These are phyloP conservation scores for Echites panduratus DNA, from an alignment of 257 asterid genomes.

Conservation along the genomic window DNA sequence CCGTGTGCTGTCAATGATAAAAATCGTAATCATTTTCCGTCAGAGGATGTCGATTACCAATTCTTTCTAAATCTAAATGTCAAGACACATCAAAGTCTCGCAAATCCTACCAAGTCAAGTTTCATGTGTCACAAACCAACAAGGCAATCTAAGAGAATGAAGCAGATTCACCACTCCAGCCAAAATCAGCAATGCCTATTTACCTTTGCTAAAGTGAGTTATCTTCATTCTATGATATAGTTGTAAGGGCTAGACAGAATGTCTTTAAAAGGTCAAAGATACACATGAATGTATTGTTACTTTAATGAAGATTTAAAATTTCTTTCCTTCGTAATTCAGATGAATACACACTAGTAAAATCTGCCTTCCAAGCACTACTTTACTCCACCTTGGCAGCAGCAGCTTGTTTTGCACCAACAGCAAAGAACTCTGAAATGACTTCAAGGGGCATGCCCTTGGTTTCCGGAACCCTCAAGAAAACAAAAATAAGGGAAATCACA, in stretches of 20 bases:
- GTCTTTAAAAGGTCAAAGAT: not conserved
- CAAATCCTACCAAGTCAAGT: not conserved
- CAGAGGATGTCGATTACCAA: too few species aligned
- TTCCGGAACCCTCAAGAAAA: slow-evolving; percentile 72
- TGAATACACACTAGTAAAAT: not conserved
- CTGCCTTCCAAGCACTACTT: slow-evolving; percentile 2
- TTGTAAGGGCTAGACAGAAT: not conserved
- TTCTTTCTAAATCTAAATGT: not conserved
- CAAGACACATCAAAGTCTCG: not conserved
- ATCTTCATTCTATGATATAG: not conserved
- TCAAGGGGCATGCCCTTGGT: slow-evolving; percentile 91
- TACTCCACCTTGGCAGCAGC: slow-evolving; percentile 34
- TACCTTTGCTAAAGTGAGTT: not conserved
- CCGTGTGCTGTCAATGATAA: too few species aligned
- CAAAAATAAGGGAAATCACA: slow-evolving; percentile 55
- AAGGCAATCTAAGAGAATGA: not conserved
- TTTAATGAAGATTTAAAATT: not conserved
- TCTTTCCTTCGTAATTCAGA: not conserved
- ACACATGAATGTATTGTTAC: not conserved
- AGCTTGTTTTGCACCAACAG: slow-evolving; percentile 64
- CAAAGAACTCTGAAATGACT: slow-evolving; percentile 77
- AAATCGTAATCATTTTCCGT: not conserved
- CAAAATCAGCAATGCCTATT: not conserved
- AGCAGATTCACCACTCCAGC: not conserved
- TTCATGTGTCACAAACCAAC: not conserved